Percentiles rank a stretch among this genome's conserved stretches.
Conservation (phyloP, 306 rosid genomes). For the Macrotyloma uniflorum region DNA sequence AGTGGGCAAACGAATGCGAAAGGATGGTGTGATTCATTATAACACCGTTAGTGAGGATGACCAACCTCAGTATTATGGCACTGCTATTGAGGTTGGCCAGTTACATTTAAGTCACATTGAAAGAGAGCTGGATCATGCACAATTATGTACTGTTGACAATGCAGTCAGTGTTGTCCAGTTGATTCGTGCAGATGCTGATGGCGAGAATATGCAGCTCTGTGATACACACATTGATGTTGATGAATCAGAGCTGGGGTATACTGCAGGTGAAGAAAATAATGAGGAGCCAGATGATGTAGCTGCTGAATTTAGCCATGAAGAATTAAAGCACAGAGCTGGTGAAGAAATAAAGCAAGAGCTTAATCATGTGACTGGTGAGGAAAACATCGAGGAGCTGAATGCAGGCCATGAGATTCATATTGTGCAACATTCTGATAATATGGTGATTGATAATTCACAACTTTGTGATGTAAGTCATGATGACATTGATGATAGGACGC, state of each 20-base stretch:
- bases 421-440: conserved; percentile 38
- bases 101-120: conserved; percentile 54
- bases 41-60: conserved; percentile 72
- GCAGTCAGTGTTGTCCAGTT: conserved; percentile 56
- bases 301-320: conserved; percentile 48
- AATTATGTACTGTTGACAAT: conserved; percentile 54
- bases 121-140: conserved; percentile 61
- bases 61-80: conserved; percentile 71
- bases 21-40: conserved; percentile 68
- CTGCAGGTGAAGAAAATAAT: conserved; percentile 47
- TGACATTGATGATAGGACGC: conserved; percentile 34
- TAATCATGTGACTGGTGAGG: conserved; percentile 50
- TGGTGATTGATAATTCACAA: conserved; percentile 41
- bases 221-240: conserved; percentile 60
- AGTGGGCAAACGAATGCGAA: conserved; percentile 74
- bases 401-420: conserved; percentile 42
- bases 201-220: conserved; percentile 61
- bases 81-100: conserved; percentile 63
- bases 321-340: conserved; percentile 52
- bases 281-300: conserved; percentile 48
- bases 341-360: conserved; percentile 65
- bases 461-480: conserved; percentile 38
- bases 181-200: conserved; percentile 56
- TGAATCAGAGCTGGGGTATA: conserved; percentile 59
- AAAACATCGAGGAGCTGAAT: conserved; percentile 50